Conservation (phyloP, 768 basidiomycete species). For the Tephrocybe sp. region DNA sequence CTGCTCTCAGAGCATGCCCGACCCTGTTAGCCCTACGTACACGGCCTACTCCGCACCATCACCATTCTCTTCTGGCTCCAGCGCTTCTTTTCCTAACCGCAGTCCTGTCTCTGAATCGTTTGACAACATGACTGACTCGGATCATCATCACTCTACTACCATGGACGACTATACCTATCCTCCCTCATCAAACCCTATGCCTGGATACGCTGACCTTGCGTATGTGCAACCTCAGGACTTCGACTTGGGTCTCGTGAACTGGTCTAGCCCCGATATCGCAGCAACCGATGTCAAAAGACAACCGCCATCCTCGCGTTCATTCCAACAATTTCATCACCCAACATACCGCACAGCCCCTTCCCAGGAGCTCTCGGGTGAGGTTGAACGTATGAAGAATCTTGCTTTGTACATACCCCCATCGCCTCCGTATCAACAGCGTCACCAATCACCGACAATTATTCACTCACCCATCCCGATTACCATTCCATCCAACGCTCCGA, state of each 20-base stretch:
- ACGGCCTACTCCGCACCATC: constrained; percentile 35
- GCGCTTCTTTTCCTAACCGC: constrained; percentile 26
- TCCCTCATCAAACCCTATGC: constrained; percentile 15
- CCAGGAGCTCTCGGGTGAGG: constrained; percentile 14
- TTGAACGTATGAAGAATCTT: constrained; percentile 17
- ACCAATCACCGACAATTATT: constrained; percentile 18
- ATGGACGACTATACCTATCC: constrained; percentile 15
- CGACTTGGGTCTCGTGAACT: constrained; percentile 17
- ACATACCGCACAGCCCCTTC: constrained; percentile 10
- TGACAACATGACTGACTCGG: constrained; percentile 9
- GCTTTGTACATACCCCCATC: constrained; percentile 18
- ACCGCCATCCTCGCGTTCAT: constrained; percentile 8
- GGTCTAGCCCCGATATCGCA: constrained; percentile 9
- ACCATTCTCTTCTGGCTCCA: constrained; percentile 37
- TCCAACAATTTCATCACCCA: constrained; percentile 12
- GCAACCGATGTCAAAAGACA: constrained; percentile 6
- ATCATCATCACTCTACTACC: constrained; percentile 1
- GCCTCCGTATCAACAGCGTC: constrained; percentile 14
- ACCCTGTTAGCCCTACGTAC: constrained; percentile 32
- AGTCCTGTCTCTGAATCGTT: constrained; percentile 36
- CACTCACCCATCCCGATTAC: constrained; percentile 23
- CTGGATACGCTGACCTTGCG: constrained; percentile 14
- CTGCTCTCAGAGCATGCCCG: constrained; percentile 18
- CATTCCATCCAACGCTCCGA: constrained; percentile 16
- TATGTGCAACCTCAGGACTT: constrained; percentile 17